Conservation (phyloP, 345 rosid species). For the Toxicodendron radicans region DNA sequence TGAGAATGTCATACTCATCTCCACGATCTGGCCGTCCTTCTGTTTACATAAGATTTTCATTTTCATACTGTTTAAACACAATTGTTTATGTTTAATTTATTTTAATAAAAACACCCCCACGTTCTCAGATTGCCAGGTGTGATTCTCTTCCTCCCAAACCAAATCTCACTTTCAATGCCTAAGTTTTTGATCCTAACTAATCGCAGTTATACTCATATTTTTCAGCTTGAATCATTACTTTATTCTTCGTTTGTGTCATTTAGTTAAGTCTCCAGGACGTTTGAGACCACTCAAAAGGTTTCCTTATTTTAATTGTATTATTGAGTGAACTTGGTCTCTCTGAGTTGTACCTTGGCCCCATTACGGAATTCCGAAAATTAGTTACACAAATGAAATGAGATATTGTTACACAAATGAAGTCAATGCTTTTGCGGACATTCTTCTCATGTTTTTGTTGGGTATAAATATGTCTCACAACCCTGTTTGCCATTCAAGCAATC, state of each 20-base stretch:
- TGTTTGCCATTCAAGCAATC: conserved; percentile 22
- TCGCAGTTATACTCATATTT: conserved; percentile 9
- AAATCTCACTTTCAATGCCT: conserved; percentile 1
- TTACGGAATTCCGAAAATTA: conserved; percentile 17
- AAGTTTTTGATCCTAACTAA: conserved; percentile 8
- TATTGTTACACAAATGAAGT: conserved; percentile 20
- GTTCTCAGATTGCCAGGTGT: conserved; percentile 31
- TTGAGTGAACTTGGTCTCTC: conserved; percentile 18
- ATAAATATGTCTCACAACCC: conserved; percentile 26
- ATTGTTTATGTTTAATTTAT: neutral
- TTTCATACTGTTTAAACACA: conserved; percentile 1
- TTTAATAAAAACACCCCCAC: conserved; percentile 16
- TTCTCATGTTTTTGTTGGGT: conserved; percentile 18
- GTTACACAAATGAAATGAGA: conserved; percentile 26
- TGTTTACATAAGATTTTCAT: conserved; percentile 3
- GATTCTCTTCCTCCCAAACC: conserved; percentile 13
- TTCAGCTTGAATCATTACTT: neutral
- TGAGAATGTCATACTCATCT: conserved; percentile 21
- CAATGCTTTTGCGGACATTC: conserved; percentile 29
- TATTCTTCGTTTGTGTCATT: conserved; percentile 18
- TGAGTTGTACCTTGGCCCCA: conserved; percentile 46
- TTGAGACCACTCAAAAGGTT: conserved; percentile 7
- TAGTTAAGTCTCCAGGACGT: conserved; percentile 20
- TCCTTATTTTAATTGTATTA: conserved; percentile 21
- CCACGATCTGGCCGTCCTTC: conserved; percentile 32